Base-by-base conservation (phyloP, 352 stramenopile species). In the Phytophthora parvispora region DNA sequence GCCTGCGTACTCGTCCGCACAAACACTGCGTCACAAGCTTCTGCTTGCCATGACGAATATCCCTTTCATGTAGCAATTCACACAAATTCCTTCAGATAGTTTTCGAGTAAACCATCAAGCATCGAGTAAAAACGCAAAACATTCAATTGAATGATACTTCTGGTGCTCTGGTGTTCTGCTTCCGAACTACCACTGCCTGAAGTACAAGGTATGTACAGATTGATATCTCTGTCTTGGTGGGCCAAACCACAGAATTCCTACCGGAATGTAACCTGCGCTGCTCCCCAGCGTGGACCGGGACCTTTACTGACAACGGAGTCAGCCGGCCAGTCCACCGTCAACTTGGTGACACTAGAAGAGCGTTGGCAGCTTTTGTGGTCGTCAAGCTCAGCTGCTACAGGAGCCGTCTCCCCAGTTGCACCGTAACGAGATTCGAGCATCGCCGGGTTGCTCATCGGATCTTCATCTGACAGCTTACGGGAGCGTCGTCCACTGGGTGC, bases 401-500 rank as follows among this genome's bases (percentile, higher is more conserved):
- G 57, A 22, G 48, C 47, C 16, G 60, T 76, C 34, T 80, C 73
- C 4, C 25, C 45, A 45, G 16, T 72, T 7, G 59, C 32, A 8
- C 40, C 54, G 57, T 70, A 77, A 24, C 67, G 63, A 4, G 68
- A 60, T 38, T 81, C 74, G 1, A 77, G 67, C 57, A 89, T 52
- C 29, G 73, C 53, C 15, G 74, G 42, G 43, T 81, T 80, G 32
- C 40, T 50, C 13, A 84, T 69, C 0, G 80, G 78, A 50, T 89
- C 81, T 29, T 92, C 87, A 28, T 93, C 87, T 34, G 84, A 91
- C 9, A 92, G 65, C 28, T 83, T 74, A 38, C 84, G 81, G 0
- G 81, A 84, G 9, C 81, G 81, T n/a, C n/a, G n/a, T 24, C 66
- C 67, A 47, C 65, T 91, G 7, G 87, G 78, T 2, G 70, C 81